Percentiles rank a stretch among this genome's conserved stretches.
phyloP scores from a whole-genome alignment of 208 protist genomes.

The Trypanosoma congolense region DNA sequence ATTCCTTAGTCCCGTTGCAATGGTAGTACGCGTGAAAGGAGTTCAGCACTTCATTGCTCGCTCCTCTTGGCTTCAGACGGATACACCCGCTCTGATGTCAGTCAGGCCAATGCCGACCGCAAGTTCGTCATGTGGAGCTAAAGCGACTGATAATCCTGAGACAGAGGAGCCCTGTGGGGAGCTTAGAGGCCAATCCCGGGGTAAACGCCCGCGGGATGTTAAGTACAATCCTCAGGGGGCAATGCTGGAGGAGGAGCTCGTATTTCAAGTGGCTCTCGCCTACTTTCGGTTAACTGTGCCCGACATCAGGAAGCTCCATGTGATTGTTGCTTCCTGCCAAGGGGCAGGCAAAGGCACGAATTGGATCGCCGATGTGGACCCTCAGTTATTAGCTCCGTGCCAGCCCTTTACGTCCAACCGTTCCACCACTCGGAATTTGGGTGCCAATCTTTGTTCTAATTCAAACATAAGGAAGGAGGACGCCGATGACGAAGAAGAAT shows the following conservation, averaged over 20 bases:
- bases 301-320: slow-evolving; percentile 14
- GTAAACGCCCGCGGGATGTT: slow-evolving; percentile 13
- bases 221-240: neutral
- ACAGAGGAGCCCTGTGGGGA: too few relatives aligned
- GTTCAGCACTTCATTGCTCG: slow-evolving; percentile 52
- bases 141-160: too few relatives aligned
- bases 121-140: neutral
- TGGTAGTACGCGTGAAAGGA: slow-evolving; percentile 38
- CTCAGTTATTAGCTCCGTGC: too few relatives aligned
- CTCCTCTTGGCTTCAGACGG: slow-evolving; percentile 29
- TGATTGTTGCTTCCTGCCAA: slow-evolving; percentile 10
- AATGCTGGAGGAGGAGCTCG: slow-evolving; percentile 6
- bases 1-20: slow-evolving; percentile 33
- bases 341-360: slow-evolving; percentile 1
- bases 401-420: too few relatives aligned
- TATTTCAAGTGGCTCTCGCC: slow-evolving; percentile 7
- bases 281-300: slow-evolving; percentile 17
- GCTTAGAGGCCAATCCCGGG: too few relatives aligned
- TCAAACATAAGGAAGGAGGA: neutral
- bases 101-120: neutral
- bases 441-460: neutral
- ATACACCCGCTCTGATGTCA: neutral
- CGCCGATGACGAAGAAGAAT: neutral
- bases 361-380: slow-evolving; percentile 1
- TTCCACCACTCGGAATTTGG: too few relatives aligned